Conservation (phyloP, 805 yeast species). For the Saturnispora saitoi region DNA sequence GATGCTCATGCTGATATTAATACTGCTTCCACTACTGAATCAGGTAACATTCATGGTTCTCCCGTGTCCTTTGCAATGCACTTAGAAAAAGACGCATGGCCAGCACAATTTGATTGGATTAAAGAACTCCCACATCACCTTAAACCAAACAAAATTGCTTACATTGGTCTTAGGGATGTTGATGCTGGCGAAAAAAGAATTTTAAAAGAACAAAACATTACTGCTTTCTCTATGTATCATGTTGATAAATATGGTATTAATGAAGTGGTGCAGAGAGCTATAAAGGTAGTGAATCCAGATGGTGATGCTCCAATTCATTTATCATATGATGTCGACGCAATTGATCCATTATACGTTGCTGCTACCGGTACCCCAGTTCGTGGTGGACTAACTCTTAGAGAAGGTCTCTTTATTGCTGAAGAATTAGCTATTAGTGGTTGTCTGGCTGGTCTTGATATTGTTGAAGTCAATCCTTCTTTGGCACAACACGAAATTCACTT, state of each 20-base stretch:
- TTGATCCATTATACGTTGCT: conserved; percentile 89
- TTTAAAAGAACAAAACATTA: conserved; percentile 58
- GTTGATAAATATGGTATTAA: conserved; percentile 91
- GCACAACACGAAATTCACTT: conserved; percentile 72
- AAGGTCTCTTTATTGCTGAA: conserved; percentile 87
- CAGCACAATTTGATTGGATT: conserved; percentile 70
- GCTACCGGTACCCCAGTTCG: conserved; percentile 98
- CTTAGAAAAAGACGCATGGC: conserved; percentile 55
- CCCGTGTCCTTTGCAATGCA: conserved; percentile 91
- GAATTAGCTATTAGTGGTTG: conserved; percentile 87
- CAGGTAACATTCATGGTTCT: conserved; percentile 95
- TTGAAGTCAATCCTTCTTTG: conserved; percentile 86
- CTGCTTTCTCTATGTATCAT: conserved; percentile 93
- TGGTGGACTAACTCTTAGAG: conserved; percentile 92
- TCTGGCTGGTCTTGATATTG: conserved; percentile 80
- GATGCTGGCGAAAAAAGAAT: conserved; percentile 78
- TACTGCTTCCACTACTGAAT: conserved; percentile 71
- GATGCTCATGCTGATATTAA: conserved; percentile 98
- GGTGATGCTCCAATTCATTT: conserved; percentile 70
- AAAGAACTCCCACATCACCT: conserved; percentile 47
- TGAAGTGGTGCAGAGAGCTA: conserved; percentile 85
- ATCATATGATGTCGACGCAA: conserved; percentile 93
- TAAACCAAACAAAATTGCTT: conserved; percentile 65
- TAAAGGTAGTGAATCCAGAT: conserved; percentile 66
- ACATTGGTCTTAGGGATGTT: conserved; percentile 91